Base-by-base conservation (phyloP, 73 alveolate species). In the Urostyla sp. region DNA sequence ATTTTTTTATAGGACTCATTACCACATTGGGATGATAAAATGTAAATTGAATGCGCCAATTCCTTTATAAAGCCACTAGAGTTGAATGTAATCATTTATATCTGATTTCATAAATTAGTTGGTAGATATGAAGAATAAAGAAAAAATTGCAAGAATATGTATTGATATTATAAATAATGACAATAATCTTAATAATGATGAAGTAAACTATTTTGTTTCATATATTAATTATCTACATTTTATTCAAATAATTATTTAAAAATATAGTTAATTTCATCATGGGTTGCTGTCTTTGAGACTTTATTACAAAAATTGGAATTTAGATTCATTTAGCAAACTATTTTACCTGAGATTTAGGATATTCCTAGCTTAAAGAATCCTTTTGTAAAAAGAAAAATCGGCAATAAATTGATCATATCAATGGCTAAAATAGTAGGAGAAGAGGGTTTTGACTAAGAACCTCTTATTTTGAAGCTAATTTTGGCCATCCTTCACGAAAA, bases 11-110 rank as follows among this genome's bases (percentile, higher is more conserved):
- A 66, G 80, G 80, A 66, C 6, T 66, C 80, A 16, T 40, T 66
- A 61, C 28, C 58, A 23, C 28, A 66, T 44, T 66, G 80, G 80
- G 80, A 66, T 24, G 58, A 66, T 26, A 66, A 37, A 10, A 66
- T 66, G 80, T 61, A 20, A 44, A 66, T 66, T 26, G 80, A 66
- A 40, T 66, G 80, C 24, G 80, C 80, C 24, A 2, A 3, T 44
- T 66, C 80, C 1, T 66, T 66, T 15, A n/a, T 66, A 7, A 44
- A 21, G 18, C 80, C 80, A 3, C 11, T 66, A 2, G 50, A 44
- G 26, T 5, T 40, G 26, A 13, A 40, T 37, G 80, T 66, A 66
- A n/a, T 28, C 36, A 20, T 7, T 15, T 37, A 40, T 1, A 34
- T 11, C 5, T 13, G 13, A 13, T 4, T 40, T 40, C 26, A 13